Evolutionary conservation across 129 eudicot genomes (phyloP), one percentile per base, ranked within the genome.

Genomic region (Solidago caesia): DNA sequence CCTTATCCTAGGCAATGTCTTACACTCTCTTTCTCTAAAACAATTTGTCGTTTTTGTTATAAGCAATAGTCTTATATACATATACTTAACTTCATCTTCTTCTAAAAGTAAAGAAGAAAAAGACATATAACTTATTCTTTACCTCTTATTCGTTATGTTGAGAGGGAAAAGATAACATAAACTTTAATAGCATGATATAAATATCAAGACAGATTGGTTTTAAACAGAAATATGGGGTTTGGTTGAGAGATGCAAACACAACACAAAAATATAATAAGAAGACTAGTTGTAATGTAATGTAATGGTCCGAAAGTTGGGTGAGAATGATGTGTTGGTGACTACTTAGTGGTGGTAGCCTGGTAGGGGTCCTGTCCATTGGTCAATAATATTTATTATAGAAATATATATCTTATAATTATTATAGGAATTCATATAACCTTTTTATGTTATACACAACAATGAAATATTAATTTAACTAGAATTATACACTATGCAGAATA

Each of bases 261-360:
- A 15, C 7, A 14, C 8, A 27, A 43, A 66, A 66, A 66, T 8
- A 66, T n/a, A 66, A 16, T 2, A 33, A 21, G 21, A 15, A 58
- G 11, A 56, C 61, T 7, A 56, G 61, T 56, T 56, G 61, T 56
- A 15, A 56, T 15, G 7, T 4, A 59, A 11, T 4, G 64, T 27
- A 59, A 59, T 5, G 25, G 64, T 59, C 55, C 8, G n/a, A 66
- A 66, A 66, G 71, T 66, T 43, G 39, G 53, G 71, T 44, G 71
- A 66, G 33, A 41, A 66, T 66, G 71, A 66, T 66, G 71, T 66
- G n/a, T 44, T 66, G 33, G 55, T 66, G 71, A 66, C 49, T 66
- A 66, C 52, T 66, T 52, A 66, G 71, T 66, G 52, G 71, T 44
- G 41, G 51, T 44, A 8, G 53, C 21, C 21, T 21, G 7, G 41